phyloP scores from a whole-genome alignment of 495 filamentous ascomycete species.

The Podospora conica region DNA sequence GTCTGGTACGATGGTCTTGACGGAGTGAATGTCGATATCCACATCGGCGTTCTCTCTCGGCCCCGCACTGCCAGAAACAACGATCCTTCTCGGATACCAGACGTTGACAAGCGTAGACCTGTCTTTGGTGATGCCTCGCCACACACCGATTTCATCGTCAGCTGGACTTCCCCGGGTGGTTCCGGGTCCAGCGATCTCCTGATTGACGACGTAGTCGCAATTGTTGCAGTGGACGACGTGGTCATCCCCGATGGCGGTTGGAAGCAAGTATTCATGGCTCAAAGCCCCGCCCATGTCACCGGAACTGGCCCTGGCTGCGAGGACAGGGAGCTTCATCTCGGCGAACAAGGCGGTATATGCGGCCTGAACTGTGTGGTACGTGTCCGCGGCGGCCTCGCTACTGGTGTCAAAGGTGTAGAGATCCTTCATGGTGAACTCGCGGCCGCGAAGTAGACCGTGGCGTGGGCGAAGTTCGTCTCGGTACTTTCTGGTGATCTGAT shows the following conservation, averaged over 20 bases:
- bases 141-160: slow-evolving; percentile 30
- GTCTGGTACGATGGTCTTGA: slow-evolving; percentile 65
- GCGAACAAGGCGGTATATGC: slow-evolving; percentile 72
- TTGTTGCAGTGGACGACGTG: slow-evolving; percentile 64
- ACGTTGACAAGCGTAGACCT: slow-evolving; percentile 58
- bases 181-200: slow-evolving; percentile 53
- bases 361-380: slow-evolving; percentile 64
- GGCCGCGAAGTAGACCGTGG: slow-evolving; percentile 80
- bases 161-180: slow-evolving; percentile 3
- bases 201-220: slow-evolving; percentile 77
- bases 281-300: slow-evolving; percentile 91
- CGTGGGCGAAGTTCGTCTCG: slow-evolving; percentile 85
- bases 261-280: slow-evolving; percentile 91
- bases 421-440: slow-evolving; percentile 97
- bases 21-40: slow-evolving; percentile 63
- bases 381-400: slow-evolving; percentile 58
- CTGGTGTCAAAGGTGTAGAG: slow-evolving; percentile 89
- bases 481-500: slow-evolving; percentile 92
- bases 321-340: slow-evolving; percentile 75
- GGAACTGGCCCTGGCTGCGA: slow-evolving; percentile 83
- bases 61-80: slow-evolving; percentile 10
- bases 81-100: slow-evolving; percentile 49
- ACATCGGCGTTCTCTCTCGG: slow-evolving; percentile 24
- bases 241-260: slow-evolving; percentile 78
- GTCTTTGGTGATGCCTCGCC: slow-evolving; percentile 67